Conservation (phyloP, 2,329 filamentous ascomycete genomes). For the Botryosphaeria dothidea region DNA sequence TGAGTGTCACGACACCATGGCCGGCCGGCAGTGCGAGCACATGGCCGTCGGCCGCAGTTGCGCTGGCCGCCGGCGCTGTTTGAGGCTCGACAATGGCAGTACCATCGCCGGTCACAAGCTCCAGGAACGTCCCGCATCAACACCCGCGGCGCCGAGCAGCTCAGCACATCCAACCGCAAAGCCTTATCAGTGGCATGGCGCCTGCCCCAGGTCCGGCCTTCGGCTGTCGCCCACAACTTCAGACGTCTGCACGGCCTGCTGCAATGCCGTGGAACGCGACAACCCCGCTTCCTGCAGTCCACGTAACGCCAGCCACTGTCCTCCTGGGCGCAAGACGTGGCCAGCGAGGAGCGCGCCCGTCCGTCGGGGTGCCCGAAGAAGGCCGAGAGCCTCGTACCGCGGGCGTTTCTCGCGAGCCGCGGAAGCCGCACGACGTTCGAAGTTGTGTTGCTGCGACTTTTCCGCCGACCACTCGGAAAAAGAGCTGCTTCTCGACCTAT, state of each 20-base stretch:
- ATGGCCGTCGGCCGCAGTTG: too few species aligned
- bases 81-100: too few species aligned
- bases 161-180: background rate
- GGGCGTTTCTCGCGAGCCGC: background rate
- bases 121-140: background rate
- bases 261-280: background rate
- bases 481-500: too few species aligned
- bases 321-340: background rate
- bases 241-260: background rate
- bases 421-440: constrained; percentile 12
- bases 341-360: background rate
- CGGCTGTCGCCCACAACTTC: background rate
- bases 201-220: background rate
- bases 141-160: background rate
- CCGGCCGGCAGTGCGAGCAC: background rate
- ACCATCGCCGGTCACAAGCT: too few species aligned
- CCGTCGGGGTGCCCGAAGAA: background rate
- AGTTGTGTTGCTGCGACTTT: background rate
- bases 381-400: background rate
- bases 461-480: background rate
- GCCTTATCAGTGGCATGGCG: background rate
- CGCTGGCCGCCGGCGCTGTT: too few species aligned
- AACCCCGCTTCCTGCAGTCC: background rate
- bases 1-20: background rate
- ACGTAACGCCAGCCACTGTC: background rate